Percentiles rank a stretch among this genome's conserved stretches.
These are phyloP conservation scores for Ceratobasidium theobromae DNA, from an alignment of 1,284 basidiomycete species.

Conservation along the genomic window DNA sequence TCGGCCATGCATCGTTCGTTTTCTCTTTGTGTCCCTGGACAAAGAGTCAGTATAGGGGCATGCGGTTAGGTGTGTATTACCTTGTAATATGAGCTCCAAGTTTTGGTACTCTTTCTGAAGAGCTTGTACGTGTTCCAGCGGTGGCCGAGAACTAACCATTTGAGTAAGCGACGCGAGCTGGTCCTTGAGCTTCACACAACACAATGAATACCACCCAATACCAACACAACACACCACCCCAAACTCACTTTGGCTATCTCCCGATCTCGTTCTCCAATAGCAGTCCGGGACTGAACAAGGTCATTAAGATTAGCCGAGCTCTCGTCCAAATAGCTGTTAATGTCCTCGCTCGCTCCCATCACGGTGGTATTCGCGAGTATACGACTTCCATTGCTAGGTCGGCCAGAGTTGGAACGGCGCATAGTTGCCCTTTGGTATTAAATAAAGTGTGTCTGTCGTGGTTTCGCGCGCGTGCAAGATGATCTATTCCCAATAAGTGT, in stretches of 20 bases:
- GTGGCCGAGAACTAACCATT: constrained; percentile 29
- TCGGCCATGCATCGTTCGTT: constrained; percentile 37
- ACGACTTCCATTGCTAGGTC: neutral
- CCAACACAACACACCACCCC: neutral
- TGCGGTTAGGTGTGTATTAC: neutral
- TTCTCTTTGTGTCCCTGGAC: constrained; percentile 34
- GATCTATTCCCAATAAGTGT: too few relatives aligned
- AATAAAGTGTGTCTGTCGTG: too few relatives aligned
- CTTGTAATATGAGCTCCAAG: constrained; percentile 34
- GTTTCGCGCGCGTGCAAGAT: too few relatives aligned
- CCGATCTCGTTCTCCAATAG: constrained; percentile 16
- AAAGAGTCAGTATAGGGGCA: neutral
- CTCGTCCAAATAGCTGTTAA: constrained; percentile 19
- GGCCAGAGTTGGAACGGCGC: neutral
- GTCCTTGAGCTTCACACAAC: constrained; percentile 17
- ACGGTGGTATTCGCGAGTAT: neutral
- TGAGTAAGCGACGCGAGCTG: constrained; percentile 21
- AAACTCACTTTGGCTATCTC: constrained; percentile 22
- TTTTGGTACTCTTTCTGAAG: constrained; percentile 34
- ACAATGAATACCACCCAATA: neutral
- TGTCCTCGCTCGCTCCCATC: neutral
- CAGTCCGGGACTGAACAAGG: constrained; percentile 20
- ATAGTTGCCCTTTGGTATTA: too few relatives aligned
- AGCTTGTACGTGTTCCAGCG: constrained; percentile 33
- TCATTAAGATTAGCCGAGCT: constrained; percentile 8